Evolutionary conservation across 208 protist genomes (phyloP), one percentile per base, ranked within the genome.

Genomic region (Acanthamoeba divionensis): DNA sequence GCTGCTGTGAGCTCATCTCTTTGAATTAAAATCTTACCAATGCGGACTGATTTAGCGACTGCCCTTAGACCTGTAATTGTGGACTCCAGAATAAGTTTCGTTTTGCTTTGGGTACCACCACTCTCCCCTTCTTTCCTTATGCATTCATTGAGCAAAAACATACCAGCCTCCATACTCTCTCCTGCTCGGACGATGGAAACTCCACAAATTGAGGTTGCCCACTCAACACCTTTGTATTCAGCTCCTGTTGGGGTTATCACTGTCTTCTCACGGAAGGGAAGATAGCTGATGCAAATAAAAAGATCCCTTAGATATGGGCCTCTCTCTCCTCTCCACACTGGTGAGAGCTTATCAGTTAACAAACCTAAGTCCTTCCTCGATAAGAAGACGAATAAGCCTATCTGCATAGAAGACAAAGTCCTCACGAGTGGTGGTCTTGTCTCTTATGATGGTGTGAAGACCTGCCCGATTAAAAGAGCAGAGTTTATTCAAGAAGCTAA

Each of bases 1-100:
- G 97, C 90, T 5, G 91, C 95, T 44, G 94, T 98, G 24, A 82
- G 60, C 94, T 99, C 98, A 85, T 99, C 95, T 52, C 98, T 96
- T 95, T 99, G 98, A 65, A 99, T 98, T 44, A 99, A 95, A 54
- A 99, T 99, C 93, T 99, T 99, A 71, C 98, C 98, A 67, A 99
- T 99, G 55, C 97, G 96, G 9, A 99, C 94, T 57, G 95, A 95
- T n/a, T 96, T 96, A 94, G 97, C 98, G 65, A 97, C 98, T 36
- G 97, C 97, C 29, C 97, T 96, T 50, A 98, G 93, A 36, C 95
- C 96, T 24, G 92, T 93, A 92, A 98, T 96, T 97, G 98, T 98
- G 57, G 13, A 5, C 26, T 47, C 60, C 45, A 26, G 26, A 38
- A 91, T 45, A 4, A n/a, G n/a, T n/a, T n/a, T n/a, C n/a, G n/a